Percentiles rank a stretch among this genome's conserved stretches.
Conservation (phyloP, 352 stramenopile genomes). For the Pythium myriotylum region DNA sequence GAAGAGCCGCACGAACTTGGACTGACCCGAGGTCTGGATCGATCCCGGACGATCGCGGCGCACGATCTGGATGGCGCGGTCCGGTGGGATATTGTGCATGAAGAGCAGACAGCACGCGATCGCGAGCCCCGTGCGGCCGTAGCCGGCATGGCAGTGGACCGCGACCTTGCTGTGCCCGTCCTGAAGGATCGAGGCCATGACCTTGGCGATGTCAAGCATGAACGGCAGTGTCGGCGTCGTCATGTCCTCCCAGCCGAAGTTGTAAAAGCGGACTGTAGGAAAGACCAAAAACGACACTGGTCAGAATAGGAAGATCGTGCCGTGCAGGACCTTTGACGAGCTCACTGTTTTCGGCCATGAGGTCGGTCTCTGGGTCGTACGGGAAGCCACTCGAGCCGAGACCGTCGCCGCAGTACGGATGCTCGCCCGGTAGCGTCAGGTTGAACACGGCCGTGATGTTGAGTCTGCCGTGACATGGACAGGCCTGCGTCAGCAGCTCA, state of each 20-base stretch:
- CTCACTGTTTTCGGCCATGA: slow-evolving; percentile 90
- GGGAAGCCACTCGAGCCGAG: slow-evolving; percentile 79
- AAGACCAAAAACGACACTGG: too few relatives aligned
- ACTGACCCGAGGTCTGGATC: slow-evolving; percentile 73
- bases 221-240: slow-evolving; percentile 84
- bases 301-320: too few relatives aligned
- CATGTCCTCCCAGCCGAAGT: slow-evolving; percentile 93
- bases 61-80: slow-evolving; percentile 73
- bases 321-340: too few relatives aligned
- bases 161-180: slow-evolving; percentile 74
- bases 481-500: neutral
- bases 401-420: slow-evolving; percentile 89
- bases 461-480: slow-evolving; percentile 41
- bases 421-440: slow-evolving; percentile 89
- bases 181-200: slow-evolving; percentile 76
- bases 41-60: slow-evolving; percentile 73
- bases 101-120: slow-evolving; percentile 88
- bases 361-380: slow-evolving; percentile 86
- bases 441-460: slow-evolving; percentile 90
- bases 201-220: slow-evolving; percentile 89
- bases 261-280: slow-evolving; percentile 85
- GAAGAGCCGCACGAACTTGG: slow-evolving; percentile 76
- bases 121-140: slow-evolving; percentile 83
- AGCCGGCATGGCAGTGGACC: slow-evolving; percentile 91
- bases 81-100: slow-evolving; percentile 73